A percentile compares a stretch with the other conserved stretches of the same genome.
phyloP scores from a whole-genome alignment of 148 eudicot species.

The Arctostaphylos glauca region DNA sequence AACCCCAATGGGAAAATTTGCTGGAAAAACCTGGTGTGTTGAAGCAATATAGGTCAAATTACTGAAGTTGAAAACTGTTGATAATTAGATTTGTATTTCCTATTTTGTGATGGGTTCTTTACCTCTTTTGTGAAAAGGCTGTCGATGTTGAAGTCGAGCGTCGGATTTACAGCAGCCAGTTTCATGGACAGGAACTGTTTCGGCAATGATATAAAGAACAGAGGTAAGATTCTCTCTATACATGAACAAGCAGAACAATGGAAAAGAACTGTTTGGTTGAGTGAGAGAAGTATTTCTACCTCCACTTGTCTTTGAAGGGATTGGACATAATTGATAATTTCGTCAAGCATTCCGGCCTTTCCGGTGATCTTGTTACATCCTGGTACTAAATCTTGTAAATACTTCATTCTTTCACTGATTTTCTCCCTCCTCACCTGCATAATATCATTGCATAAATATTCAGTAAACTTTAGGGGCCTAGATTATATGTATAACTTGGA shows the following conservation, averaged over 20 bases:
- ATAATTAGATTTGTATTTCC: background rate
- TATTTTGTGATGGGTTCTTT: conserved; percentile 16
- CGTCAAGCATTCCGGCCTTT: conserved; percentile 98
- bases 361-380: conserved; percentile 95
- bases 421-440: conserved; percentile 88
- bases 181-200: conserved; percentile 95
- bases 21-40: conserved; percentile 51
- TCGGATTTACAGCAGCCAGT: conserved; percentile 75
- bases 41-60: background rate
- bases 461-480: background rate
- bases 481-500: background rate
- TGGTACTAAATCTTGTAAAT: conserved; percentile 90
- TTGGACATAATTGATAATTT: conserved; percentile 94
- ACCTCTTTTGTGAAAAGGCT: conserved; percentile 72
- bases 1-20: conserved; percentile 46
- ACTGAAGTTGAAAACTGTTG: background rate
- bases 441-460: background rate
- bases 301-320: conserved; percentile 98
- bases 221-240: background rate
- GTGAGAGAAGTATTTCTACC: conserved; percentile 39
- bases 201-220: background rate
- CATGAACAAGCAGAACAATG: background rate
- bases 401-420: conserved; percentile 94
- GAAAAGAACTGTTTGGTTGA: background rate
- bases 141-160: conserved; percentile 70